Evolutionary conservation across 2,329 filamentous ascomycete species (phyloP).

Genomic region (Aspergillus quadricinctus): DNA sequence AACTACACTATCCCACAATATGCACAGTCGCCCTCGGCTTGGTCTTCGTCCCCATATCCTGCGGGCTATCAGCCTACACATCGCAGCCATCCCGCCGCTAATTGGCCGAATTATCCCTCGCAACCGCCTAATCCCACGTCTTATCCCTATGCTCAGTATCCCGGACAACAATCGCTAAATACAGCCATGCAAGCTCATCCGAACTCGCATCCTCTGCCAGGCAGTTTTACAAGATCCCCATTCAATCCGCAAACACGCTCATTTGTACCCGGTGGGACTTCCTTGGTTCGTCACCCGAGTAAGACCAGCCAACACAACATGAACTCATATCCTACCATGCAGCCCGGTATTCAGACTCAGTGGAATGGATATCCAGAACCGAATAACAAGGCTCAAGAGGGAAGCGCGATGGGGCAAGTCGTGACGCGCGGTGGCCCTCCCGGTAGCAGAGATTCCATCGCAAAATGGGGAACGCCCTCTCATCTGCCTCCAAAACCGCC

Average conservation of each 20-base stretch:
- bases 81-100: slow-evolving; percentile 36
- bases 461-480: slow-evolving; percentile 49
- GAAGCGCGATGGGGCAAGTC: slow-evolving; percentile 11
- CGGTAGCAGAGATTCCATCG: slow-evolving; percentile 37
- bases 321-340: slow-evolving; percentile 23
- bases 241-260: slow-evolving; percentile 95
- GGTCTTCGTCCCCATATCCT: slow-evolving; percentile 32
- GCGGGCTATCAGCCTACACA: slow-evolving; percentile 31
- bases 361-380: slow-evolving; percentile 27
- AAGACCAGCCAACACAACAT: slow-evolving; percentile 27
- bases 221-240: slow-evolving; percentile 75
- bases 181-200: slow-evolving; percentile 67
- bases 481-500: slow-evolving; percentile 49
- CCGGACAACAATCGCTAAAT: slow-evolving; percentile 52
- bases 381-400: slow-evolving; percentile 19
- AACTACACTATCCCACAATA: slow-evolving; percentile 35
- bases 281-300: slow-evolving; percentile 29
- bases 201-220: slow-evolving; percentile 76
- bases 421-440: slow-evolving; percentile 17
- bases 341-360: slow-evolving; percentile 20
- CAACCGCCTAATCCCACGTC: slow-evolving; percentile 43
- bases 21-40: slow-evolving; percentile 25
- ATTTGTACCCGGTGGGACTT: slow-evolving; percentile 66
- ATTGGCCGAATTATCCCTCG: slow-evolving; percentile 36
- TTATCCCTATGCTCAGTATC: slow-evolving; percentile 77